Percentiles rank a stretch among this genome's conserved stretches.
phyloP scores from a whole-genome alignment of 1,284 basidiomycete genomes.

The Cutaneotrichosporon cyanovorans region DNA sequence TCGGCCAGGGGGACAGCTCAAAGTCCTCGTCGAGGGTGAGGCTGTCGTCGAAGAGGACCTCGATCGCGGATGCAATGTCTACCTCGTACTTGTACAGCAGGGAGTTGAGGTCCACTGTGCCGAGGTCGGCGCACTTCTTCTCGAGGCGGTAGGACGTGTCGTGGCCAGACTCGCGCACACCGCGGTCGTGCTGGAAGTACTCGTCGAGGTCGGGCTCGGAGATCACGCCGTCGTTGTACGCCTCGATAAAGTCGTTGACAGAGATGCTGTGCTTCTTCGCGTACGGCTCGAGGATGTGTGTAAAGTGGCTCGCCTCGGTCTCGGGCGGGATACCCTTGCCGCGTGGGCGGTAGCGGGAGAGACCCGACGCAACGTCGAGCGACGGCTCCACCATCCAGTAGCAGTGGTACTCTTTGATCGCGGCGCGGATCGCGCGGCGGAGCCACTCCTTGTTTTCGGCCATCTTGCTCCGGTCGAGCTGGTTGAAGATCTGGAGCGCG shows the following conservation, averaged over 20 bases:
- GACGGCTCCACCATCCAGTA: constrained; percentile 93
- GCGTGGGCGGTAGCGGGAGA: constrained; percentile 86
- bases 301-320: constrained; percentile 97
- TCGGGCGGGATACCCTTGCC: constrained; percentile 96
- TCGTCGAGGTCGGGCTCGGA: constrained; percentile 86
- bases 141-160: constrained; percentile 97
- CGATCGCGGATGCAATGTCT: constrained; percentile 87
- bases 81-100: constrained; percentile 81
- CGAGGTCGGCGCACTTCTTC: constrained; percentile 84
- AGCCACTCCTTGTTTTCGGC: constrained; percentile 83
- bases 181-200: constrained; percentile 94
- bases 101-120: constrained; percentile 91
- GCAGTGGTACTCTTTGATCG: constrained; percentile 97
- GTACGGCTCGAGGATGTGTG: constrained; percentile 90
- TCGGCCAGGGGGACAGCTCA: constrained; percentile 80
- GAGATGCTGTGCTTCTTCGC: constrained; percentile 87
- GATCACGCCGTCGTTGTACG: constrained; percentile 79
- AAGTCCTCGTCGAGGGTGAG: constrained; percentile 90
- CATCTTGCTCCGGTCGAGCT: constrained; percentile 76
- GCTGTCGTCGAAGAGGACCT: constrained; percentile 86
- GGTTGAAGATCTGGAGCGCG: constrained; percentile 94
- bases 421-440: constrained; percentile 87
- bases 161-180: constrained; percentile 89
- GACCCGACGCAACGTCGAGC: constrained; percentile 83
- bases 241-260: constrained; percentile 95